Evolutionary conservation across 78 protist genomes (phyloP), one percentile per base, ranked within the genome.

Genomic region (Dictyostelium intermedium): DNA sequence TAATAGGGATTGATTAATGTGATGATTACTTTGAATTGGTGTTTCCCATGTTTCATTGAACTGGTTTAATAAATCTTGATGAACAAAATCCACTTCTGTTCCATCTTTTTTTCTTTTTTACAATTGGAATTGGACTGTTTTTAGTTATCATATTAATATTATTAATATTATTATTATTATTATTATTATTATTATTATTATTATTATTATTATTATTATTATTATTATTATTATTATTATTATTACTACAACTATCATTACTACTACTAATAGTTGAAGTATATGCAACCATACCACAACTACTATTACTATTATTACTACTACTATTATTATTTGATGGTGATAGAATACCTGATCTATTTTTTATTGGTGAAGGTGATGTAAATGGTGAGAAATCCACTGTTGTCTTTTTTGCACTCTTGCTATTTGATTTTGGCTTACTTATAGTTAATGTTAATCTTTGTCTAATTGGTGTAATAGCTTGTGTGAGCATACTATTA

Each of bases 281-380:
- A 50, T 50, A 10, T 10, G n/a, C 61, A 50, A 50, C 6, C 61
- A 50, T 16, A 13, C 61, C 61, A 50, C 4, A 5, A 69, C 37
- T 69, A 30, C 25, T 25, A 1, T 14, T 23, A 69, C 37, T 69
- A 30, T 34, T 76, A 39, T 76, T 37, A 23, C 1, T 37, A 73
- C 5, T 35, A 73, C 3, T 35, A 73, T 27, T 76, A 74, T 74
- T 74, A 18, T 35, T 39, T 35, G 18, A 35, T 39, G 53, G 45
- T 39, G 82, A 39, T 4, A 27, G 20, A 35, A 34, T 76, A 39
- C 53, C 39, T 76, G 23, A 14, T 39, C 53, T 76, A 76, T 39
- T 39, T 76, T 76, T 76, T 20, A 76, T 76, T 76, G 82, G 82
- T 37, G 82, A 76, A 2, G 82, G 82, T 76, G 82, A 76, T 34